Evolutionary conservation across 2,329 filamentous ascomycete species (phyloP).

Genomic region (Cordyceps tenuipes): DNA sequence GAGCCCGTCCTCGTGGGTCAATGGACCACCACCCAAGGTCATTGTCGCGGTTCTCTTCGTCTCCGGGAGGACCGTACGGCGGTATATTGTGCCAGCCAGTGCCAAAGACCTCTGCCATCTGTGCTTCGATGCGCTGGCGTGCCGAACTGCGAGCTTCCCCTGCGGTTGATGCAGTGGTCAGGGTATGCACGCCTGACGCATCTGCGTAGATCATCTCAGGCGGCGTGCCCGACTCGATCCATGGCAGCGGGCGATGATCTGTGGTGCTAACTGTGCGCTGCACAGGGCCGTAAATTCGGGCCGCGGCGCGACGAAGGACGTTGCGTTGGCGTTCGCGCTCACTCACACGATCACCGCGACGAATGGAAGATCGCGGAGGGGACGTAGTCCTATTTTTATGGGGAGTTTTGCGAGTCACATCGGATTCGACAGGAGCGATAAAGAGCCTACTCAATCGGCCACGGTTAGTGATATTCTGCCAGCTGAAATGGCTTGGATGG

Average conservation of each 20-base stretch:
- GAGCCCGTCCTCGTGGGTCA: constrained; percentile 16
- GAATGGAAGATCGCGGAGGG: constrained; percentile 32
- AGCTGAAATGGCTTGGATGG: background rate
- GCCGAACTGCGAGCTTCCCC: background rate
- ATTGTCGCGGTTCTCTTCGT: constrained; percentile 12
- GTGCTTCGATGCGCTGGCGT: constrained; percentile 21
- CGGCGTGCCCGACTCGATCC: constrained; percentile 16
- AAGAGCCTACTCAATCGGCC: constrained; percentile 30
- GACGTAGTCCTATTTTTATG: constrained; percentile 23
- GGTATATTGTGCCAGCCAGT: constrained; percentile 15
- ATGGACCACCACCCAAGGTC: constrained; percentile 20
- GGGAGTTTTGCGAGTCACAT: constrained; percentile 28
- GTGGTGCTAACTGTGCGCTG: constrained; percentile 18
- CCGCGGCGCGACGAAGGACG: constrained; percentile 17
- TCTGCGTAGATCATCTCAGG: background rate
- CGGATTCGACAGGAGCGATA: constrained; percentile 37
- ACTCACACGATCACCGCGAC: constrained; percentile 26
- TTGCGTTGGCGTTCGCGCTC: constrained; percentile 22
- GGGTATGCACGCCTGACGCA: background rate
- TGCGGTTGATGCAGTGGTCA: constrained; percentile 19
- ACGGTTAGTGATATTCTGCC: background rate
- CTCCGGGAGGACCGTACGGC: constrained; percentile 5
- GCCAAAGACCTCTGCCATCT: constrained; percentile 20
- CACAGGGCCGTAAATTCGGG: constrained; percentile 21
- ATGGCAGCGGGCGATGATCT: constrained; percentile 15